Evolutionary conservation across 768 basidiomycete genomes (phyloP).

Genomic region (Trametes maxima): DNA sequence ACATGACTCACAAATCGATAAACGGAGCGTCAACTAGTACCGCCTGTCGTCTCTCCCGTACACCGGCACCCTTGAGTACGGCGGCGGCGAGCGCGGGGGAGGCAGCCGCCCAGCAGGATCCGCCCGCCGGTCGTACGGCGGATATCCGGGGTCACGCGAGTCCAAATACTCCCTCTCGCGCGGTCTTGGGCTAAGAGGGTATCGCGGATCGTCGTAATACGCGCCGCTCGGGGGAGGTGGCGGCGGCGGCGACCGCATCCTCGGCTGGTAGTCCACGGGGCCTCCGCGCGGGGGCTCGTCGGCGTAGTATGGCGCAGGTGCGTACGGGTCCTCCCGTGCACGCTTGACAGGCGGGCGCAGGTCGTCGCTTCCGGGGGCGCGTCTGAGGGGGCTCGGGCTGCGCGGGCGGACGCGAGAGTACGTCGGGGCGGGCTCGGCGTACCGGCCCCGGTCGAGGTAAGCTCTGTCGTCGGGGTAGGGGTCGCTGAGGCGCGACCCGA

Average conservation of each 20-base stretch:
- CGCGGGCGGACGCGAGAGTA: slow-evolving; percentile 32
- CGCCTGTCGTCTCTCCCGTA: slow-evolving; percentile 30
- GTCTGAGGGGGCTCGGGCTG: slow-evolving; percentile 30
- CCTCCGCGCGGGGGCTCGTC: slow-evolving; percentile 5
- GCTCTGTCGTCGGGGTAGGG: slow-evolving; percentile 27
- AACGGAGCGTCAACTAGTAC: slow-evolving; percentile 14
- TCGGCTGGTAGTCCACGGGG: slow-evolving; percentile 15
- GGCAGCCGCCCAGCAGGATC: slow-evolving; percentile 17
- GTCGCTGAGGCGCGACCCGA: slow-evolving; percentile 30
- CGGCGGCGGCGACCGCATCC: slow-evolving; percentile 26
- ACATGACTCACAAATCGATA: slow-evolving; percentile 11
- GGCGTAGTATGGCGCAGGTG: slow-evolving; percentile 19
- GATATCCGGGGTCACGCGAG: slow-evolving; percentile 20
- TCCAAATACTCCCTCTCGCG: slow-evolving; percentile 25
- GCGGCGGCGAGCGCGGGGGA: slow-evolving; percentile 27
- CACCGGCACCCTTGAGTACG: slow-evolving; percentile 16
- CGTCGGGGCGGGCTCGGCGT: slow-evolving; percentile 20
- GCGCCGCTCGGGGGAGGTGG: slow-evolving; percentile 5
- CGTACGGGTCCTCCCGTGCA: slow-evolving; percentile 29
- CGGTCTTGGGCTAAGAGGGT: slow-evolving; percentile 12
- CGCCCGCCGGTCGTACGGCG: slow-evolving; percentile 20
- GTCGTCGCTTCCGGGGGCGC: slow-evolving; percentile 25
- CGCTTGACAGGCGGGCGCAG: slow-evolving; percentile 33
- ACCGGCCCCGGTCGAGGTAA: slow-evolving; percentile 23
- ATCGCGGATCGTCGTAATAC: slow-evolving; percentile 28